Evolutionary conservation across 495 filamentous ascomycete genomes (phyloP), one percentile per base, ranked within the genome.

Genomic region (Chaetomium fimeti): DNA sequence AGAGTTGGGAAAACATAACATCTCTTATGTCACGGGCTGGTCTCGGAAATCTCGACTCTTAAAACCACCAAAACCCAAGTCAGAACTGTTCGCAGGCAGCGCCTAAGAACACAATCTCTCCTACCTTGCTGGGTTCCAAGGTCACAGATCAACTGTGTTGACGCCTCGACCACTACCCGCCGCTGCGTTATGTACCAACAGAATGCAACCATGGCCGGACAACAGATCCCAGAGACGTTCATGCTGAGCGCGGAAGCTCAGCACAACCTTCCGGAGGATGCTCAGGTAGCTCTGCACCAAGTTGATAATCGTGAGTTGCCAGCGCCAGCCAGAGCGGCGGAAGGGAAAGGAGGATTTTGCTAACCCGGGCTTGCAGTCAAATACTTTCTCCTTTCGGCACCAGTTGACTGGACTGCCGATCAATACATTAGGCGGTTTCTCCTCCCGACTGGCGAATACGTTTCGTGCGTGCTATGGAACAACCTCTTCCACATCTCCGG

Each of bases 401-500:
- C 94, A 29, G 94, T 98, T 57, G 95, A 98, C 82, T 98, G 94
- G 94, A 89, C 88, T 66, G 89, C 87, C 12, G 95, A 98, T 74
- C 94, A 98, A 77, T 93, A 97, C 70, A 98, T 98, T 71, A 86
- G 95, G 65, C 86, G 94, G 61, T 98, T 98, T 74, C 83, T 98
- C 64, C 83, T 98, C 59, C 94, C 94, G 1, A 98, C 94, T 15
- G 94, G 94, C 71, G 94, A 98, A 83, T 98, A 98, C 73, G 92
- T 98, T 62, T 98, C 94, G 57, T 98, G 94, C 78, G 92, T 98
- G 61, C 82, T 98, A 75, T 98, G 94, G 74, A 97, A 91, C 80
- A 98, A 97, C 74, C 90, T 98, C 69, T 98, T 98, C 77, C 95
- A 98, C 79, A 95, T 98, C 69, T 97, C 94, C 38, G 94, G 94